These are phyloP conservation scores for Platanus orientalis DNA, from an alignment of 164 flowering plant species.

Conservation along the genomic window DNA sequence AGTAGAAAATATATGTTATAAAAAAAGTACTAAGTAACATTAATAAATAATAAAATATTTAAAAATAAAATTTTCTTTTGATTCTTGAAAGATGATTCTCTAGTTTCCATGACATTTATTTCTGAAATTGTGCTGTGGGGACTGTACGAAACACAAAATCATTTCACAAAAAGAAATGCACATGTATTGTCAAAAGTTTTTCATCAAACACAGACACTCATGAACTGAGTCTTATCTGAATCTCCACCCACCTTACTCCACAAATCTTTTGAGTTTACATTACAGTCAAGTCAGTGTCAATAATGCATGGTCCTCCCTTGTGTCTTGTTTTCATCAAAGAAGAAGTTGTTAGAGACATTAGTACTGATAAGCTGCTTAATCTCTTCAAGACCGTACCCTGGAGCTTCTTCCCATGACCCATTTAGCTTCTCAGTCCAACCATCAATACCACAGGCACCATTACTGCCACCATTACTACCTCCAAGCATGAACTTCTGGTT, in stretches of 20 bases:
- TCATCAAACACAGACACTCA: slow-evolving; percentile 21
- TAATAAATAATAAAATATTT: too few relatives aligned
- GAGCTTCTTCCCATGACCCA: slow-evolving; percentile 14
- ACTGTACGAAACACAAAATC: slow-evolving; percentile 26
- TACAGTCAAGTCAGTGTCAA: slow-evolving; percentile 23
- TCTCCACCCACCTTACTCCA: slow-evolving; percentile 18
- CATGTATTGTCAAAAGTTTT: slow-evolving; percentile 29
- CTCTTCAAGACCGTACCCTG: slow-evolving; percentile 27
- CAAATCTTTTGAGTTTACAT: slow-evolving; percentile 27
- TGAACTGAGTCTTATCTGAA: slow-evolving; percentile 15
- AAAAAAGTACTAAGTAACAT: too few relatives aligned
- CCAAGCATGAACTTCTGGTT: slow-evolving; percentile 14
- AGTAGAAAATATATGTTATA: too few relatives aligned
- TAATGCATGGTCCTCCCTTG: slow-evolving; percentile 25
- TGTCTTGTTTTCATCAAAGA: slow-evolving; percentile 26
- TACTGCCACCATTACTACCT: too few relatives aligned
- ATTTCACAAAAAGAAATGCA: slow-evolving; percentile 37
- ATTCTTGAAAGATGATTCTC: slow-evolving; percentile 14
- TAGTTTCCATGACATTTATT: slow-evolving; percentile 25
- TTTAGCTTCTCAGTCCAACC: slow-evolving; percentile 12
- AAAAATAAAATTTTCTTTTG: too few relatives aligned
- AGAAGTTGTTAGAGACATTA: slow-evolving; percentile 13
- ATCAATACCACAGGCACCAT: neutral
- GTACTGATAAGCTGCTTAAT: slow-evolving; percentile 26
- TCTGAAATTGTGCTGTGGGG: slow-evolving; percentile 9